Base-by-base conservation (phyloP, 148 eudicot genomes). In the Diospyros lotus region DNA sequence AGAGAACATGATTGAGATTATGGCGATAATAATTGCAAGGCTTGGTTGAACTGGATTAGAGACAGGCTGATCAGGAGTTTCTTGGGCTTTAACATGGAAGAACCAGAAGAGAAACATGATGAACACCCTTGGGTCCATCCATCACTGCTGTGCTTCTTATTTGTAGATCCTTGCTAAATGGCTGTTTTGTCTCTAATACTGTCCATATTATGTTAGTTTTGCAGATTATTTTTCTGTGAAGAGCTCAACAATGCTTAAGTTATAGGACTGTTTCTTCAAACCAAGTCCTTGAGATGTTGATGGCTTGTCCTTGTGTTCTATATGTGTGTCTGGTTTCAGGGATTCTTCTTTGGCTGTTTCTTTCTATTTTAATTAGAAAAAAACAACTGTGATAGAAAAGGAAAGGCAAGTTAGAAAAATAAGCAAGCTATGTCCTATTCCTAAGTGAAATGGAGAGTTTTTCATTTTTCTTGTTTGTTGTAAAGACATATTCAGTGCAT, bases 1-100 rank as follows among this genome's bases (percentile, higher is more conserved):
- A 2, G 42, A 77, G 53, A 83, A 66, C 58, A 75, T 64, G 12
- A 70, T 17, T 6, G 66, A 71, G 3, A 77, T 60, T 52, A 80
- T 65, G 15, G 64, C 66, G 5, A 80, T 68, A 13, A 77, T 58
- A 43, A 67, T 77, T 14, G 79, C 78, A 11, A 77, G 45, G 71
- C 79, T 74, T 6, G 81, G 76, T 69, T 73, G 75, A 39, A 68
- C 68, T 9, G 17, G 55, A 4, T 54, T 56, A 51, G 48, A 62
- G 69, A 12, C 43, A 42, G 44, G 54, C 28, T 52, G 55, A 12
- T 38, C 18, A 2, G 55, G 6, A 52, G 10, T 10, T 17, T 44
- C 10, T 65, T 75, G 78, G 39, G 78, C 56, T 66, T 67, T 6
- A 5, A 58, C 61, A 28, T 53, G 13, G 64, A 45, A 55, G 72